These are phyloP conservation scores for Paramecium tetraurelia DNA, from an alignment of 73 alveolate species.

Conservation along the genomic window DNA sequence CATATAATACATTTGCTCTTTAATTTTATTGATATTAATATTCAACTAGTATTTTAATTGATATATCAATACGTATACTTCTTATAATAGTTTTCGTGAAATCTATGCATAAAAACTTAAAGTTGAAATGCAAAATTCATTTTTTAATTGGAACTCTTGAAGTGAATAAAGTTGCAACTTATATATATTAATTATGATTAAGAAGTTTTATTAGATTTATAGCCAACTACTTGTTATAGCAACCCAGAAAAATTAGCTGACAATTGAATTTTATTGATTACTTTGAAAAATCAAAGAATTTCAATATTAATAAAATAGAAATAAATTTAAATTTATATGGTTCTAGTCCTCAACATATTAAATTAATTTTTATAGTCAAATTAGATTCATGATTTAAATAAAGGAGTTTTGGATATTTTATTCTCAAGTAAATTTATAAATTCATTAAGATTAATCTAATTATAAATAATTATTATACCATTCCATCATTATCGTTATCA, in stretches of 20 bases:
- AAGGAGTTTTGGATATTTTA: not conserved
- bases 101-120: too few species aligned
- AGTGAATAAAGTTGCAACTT: too few species aligned
- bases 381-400: not conserved
- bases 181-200: too few species aligned
- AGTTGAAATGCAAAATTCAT: too few species aligned
- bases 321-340: not conserved
- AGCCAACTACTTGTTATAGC: too few species aligned
- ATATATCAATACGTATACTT: not conserved
- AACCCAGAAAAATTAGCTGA: too few species aligned
- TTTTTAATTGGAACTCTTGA: too few species aligned
- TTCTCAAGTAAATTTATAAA: conserved; percentile 7
- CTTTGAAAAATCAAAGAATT: too few species aligned
- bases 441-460: not conserved
- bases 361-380: not conserved
- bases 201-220: too few species aligned
- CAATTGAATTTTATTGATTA: too few species aligned
- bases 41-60: not conserved
- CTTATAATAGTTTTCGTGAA: not conserved
- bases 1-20: not conserved
- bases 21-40: not conserved
- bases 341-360: not conserved
- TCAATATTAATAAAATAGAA: too few species aligned
- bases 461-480: not conserved
- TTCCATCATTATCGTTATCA: conserved; percentile 33